phyloP scores from a whole-genome alignment of 2,329 filamentous ascomycete species.

The Apiospora hydei region DNA sequence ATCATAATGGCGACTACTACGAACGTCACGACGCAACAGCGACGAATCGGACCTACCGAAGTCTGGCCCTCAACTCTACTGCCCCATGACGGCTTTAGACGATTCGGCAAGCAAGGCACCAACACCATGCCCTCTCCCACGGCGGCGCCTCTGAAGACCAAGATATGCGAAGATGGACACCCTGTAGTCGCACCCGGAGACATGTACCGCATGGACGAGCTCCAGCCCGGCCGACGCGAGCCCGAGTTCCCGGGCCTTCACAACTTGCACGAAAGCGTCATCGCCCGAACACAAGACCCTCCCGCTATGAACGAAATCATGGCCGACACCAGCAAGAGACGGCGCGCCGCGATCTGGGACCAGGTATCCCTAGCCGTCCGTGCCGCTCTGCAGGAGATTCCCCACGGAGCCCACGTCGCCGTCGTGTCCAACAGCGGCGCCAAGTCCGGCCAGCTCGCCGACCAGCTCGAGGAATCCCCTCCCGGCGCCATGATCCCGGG shows the following conservation, averaged over 20 bases:
- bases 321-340: not conserved
- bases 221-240: constrained; percentile 24
- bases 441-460: not conserved
- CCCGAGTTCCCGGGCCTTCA: constrained; percentile 25
- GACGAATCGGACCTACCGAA: not conserved
- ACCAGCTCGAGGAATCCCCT: constrained; percentile 15
- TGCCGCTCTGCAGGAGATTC: constrained; percentile 23
- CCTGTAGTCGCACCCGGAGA: constrained; percentile 16
- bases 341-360: constrained; percentile 21
- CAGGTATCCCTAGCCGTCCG: constrained; percentile 12
- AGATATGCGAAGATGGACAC: not conserved
- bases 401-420: constrained; percentile 26
- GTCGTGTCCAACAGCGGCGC: constrained; percentile 27
- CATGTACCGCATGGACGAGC: constrained; percentile 26
- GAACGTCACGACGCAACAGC: not conserved
- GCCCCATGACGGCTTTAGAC: not conserved
- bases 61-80: not conserved
- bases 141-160: not conserved
- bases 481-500: constrained; percentile 26
- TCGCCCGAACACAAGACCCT: not conserved
- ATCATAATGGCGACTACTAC: not conserved
- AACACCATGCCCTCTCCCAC: not conserved
- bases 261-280: constrained; percentile 24
- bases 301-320: not conserved
- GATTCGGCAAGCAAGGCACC: constrained; percentile 15